Evolutionary conservation across 2,329 filamentous ascomycete genomes (phyloP), one percentile per base, ranked within the genome.

Genomic region (Herpomyces periplanetae): DNA sequence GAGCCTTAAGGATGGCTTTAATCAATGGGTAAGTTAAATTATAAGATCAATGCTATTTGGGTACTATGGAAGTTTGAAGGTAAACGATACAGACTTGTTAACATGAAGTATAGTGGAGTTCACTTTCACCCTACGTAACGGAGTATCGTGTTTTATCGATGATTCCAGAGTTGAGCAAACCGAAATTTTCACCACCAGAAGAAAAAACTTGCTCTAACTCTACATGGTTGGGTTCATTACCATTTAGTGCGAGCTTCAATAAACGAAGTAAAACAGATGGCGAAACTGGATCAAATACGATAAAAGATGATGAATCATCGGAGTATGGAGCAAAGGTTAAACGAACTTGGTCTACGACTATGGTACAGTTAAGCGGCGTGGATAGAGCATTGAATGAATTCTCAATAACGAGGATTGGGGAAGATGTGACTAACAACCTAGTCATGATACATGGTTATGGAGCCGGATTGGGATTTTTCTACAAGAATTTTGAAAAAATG

Each of bases 381-480:
- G 57, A 85, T 34, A 56, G 80, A 19, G 64, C 60, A 2, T 38
- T 96, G 25, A 91, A 96, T 33, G 80, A 96, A 34, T 80, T 88
- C 36, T 71, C 65, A 1, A 55, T 96, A 2, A 68, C 87, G 41
- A 51, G 73, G 19, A 42, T 69, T 1, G 68, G 58, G 13, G 73
- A 88, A 33, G 40, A 59, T 3, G 52, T 56, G 0, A 61, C 84
- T 17, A 61, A 91, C 32, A 80, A 68, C 16, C 46, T 96, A 8
- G 75, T 96, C 17, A 85, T 96, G 55, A 44, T 96, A 3, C 80
- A 96, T 34, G 80, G 80, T 24, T 96, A 96, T 37, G 80, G 80
- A 17, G 80, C 80, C 2, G 80, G 80, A 1, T 49, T 96, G 1
- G 80, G 75, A 10, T 91, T 96, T 41, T 96, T 85, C 47, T 96